Evolutionary conservation across 441 rosid genomes (phyloP).

Genomic region (Gossypium armourianum): DNA sequence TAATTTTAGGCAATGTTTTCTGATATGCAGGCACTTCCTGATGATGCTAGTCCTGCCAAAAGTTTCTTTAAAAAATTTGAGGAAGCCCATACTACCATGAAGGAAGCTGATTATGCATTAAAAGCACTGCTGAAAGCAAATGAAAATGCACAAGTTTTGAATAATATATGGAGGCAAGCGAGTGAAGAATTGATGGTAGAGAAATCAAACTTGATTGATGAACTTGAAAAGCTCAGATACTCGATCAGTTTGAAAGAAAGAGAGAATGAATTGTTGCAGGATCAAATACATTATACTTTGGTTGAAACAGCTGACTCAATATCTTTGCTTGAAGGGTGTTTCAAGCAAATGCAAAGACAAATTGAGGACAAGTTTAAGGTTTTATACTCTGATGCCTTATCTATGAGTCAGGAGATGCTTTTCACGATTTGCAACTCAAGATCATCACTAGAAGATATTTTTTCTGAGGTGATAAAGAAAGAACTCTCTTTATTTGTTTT

Average conservation of each 20-base stretch:
- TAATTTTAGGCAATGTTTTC: conserved; percentile 21
- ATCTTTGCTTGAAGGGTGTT: conserved; percentile 47
- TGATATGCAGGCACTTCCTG: conserved; percentile 30
- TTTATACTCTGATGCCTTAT: conserved; percentile 35
- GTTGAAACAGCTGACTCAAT: conserved; percentile 39
- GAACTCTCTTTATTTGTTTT: conserved; percentile 38
- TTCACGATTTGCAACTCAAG: conserved; percentile 32
- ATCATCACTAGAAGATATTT: conserved; percentile 43
- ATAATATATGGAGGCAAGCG: conserved; percentile 50
- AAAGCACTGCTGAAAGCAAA: conserved; percentile 57
- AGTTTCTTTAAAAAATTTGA: conserved; percentile 55
- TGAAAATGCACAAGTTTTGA: conserved; percentile 41
- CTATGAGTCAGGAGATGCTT: conserved; percentile 39
- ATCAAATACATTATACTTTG: conserved; percentile 30
- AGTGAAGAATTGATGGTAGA: conserved; percentile 45
- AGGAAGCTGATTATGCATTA: conserved; percentile 65
- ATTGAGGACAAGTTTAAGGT: conserved; percentile 41
- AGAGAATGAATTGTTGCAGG: conserved; percentile 41
- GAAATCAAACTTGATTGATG: conserved; percentile 39
- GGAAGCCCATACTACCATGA: conserved; percentile 58
- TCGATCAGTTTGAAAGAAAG: conserved; percentile 37
- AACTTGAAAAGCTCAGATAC: conserved; percentile 51
- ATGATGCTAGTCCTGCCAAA: conserved; percentile 30
- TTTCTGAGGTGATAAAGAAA: conserved; percentile 43
- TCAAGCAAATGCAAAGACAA: conserved; percentile 50